Base-by-base conservation (phyloP, 2,329 filamentous ascomycete genomes). In the Sphaerulina populicola region DNA sequence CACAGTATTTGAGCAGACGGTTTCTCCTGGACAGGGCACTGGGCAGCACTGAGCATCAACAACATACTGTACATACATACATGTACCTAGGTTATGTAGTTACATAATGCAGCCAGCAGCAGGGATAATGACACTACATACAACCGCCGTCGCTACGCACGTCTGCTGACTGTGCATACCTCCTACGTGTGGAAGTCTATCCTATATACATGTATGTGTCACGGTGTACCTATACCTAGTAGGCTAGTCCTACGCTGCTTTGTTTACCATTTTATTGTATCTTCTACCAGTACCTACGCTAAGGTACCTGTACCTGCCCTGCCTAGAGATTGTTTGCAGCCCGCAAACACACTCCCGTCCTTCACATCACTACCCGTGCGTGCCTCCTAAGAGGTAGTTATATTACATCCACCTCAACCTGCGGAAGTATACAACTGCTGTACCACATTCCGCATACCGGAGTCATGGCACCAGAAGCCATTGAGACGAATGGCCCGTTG, bases 401-500 rank as follows among this genome's bases (percentile, higher is more conserved):
- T 27, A 27, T 27, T 27, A 27, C 23, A 27, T 27, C 23, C 23
- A 6, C 23, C 4, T 27, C 6, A 27, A 6, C 23, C 23, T 6
- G 23, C 23, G 23, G 31, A 35, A 35, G 31, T 10, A 35, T n/a
- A 35, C 31, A 35, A 35, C 31, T 35, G 31, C 31, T n/a, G 31
- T 35, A 35, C 31, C 31, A 35, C 31, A 23, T 40, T 40, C 14
- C 37, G 11, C 37, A 35, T 35, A 35, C 39, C 27, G 15, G 40
- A 37, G 23, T 14, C 37, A 63, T 63, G 60, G 51, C 60, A 12
- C 60, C 62, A 14, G 65, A 72, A 53, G 66, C 67, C 53, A 65
- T 66, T n/a, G 67, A 72, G 53, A 71, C 69, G 49, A 72, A 72
- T 55, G 64, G 63, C 47, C 60, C 68, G 37, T 62, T 69, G 11